Conservation (phyloP, 2,329 filamentous ascomycete genomes). For the Beauveria rudraprayagi region DNA sequence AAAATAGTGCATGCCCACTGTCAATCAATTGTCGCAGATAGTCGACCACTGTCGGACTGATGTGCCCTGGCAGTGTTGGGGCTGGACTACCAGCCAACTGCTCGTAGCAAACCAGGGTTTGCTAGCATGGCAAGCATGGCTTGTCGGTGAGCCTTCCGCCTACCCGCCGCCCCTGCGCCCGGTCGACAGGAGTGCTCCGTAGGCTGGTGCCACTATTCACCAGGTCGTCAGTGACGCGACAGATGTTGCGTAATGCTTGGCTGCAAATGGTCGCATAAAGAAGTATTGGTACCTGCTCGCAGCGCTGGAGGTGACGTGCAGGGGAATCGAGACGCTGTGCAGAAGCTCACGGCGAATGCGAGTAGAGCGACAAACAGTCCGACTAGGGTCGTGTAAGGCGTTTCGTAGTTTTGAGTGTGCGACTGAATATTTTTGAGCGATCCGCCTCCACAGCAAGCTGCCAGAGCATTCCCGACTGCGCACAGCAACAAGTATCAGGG, state of each 20-base stretch:
- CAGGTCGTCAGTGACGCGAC: not conserved
- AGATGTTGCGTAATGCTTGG: not conserved
- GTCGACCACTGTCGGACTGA: not conserved
- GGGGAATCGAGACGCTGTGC: not conserved
- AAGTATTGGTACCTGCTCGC: not conserved
- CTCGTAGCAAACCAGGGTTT: not conserved
- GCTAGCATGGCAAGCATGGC: not conserved
- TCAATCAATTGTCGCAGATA: not conserved
- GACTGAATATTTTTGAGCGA: not conserved
- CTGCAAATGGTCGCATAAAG: not conserved
- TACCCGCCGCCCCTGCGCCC: not conserved
- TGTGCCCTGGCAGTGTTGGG: not conserved
- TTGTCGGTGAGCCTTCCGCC: slow-evolving; percentile 4
- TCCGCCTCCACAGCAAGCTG: not conserved
- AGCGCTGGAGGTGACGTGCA: not conserved
- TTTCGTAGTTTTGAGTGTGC: not conserved
- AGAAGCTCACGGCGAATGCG: not conserved
- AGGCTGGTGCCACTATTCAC: not conserved
- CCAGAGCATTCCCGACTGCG: not conserved
- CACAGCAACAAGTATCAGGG: not conserved
- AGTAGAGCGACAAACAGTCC: not conserved
- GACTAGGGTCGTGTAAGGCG: not conserved
- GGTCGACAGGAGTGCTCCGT: not conserved
- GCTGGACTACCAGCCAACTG: not conserved
- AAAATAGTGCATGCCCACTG: not conserved